Conservation (phyloP, 78 protist genomes). For the Tieghemostelium lacteum region DNA sequence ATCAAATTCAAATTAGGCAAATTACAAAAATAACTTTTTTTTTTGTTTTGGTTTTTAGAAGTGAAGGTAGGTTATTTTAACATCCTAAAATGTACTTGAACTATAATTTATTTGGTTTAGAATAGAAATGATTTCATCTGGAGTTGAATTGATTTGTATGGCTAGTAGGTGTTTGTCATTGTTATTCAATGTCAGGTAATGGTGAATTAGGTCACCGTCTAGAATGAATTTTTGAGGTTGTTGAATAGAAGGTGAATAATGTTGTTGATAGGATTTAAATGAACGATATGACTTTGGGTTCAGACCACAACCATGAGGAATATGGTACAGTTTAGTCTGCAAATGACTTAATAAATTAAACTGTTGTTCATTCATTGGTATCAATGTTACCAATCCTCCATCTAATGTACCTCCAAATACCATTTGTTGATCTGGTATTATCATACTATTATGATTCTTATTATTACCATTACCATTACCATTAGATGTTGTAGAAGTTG, state of each 20-base stretch:
- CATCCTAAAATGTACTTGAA: no score
- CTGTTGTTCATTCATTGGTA: slow-evolving; percentile 29
- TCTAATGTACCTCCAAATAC: slow-evolving; percentile 71
- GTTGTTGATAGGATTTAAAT: slow-evolving; percentile 16
- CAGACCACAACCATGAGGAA: slow-evolving; percentile 72
- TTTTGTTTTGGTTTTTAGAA: no score
- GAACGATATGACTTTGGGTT: slow-evolving; percentile 63
- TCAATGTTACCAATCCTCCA: slow-evolving; percentile 62
- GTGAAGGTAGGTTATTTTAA: no score
- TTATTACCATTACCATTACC: slow-evolving; percentile 12
- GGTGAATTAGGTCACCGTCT: slow-evolving; percentile 63
- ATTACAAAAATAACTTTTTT: no score
- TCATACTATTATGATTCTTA: not conserved
- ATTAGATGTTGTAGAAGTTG: not conserved
- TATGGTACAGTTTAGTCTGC: slow-evolving; percentile 28
- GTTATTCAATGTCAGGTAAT: not conserved
- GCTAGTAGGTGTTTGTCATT: slow-evolving; percentile 29
- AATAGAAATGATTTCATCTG: slow-evolving; percentile 10
- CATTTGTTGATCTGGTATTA: slow-evolving; percentile 13
- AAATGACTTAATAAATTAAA: slow-evolving; percentile 35
- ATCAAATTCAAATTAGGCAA: no score
- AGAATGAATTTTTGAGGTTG: slow-evolving; percentile 21
- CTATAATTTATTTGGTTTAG: not conserved
- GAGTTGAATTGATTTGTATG: not conserved
- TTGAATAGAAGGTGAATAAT: slow-evolving; percentile 21